Base-by-base conservation (phyloP, 2,329 filamentous ascomycete species). In the Aspergillus ibericus region DNA sequence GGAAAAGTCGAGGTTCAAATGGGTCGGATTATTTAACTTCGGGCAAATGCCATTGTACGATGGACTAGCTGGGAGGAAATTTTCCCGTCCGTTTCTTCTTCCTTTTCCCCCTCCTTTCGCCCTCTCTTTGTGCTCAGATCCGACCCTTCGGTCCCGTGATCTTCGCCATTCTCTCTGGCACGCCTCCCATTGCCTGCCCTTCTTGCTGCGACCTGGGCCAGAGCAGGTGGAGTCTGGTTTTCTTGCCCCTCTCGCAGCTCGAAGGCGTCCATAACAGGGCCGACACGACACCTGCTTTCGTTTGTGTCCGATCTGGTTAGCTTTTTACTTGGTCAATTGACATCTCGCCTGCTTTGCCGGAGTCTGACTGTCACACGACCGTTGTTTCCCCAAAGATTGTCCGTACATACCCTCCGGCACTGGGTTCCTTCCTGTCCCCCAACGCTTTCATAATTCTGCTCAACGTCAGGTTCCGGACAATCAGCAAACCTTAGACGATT, bases 221-320 rank as follows among this genome's bases (percentile, higher is more conserved):
- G n/a, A 42, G 27, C 40, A 34, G 27, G 12, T 25, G 8, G 16
- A 13, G 25, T n/a, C n/a, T 44, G 44, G 38, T 34, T 53, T 53
- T 44, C 51, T 15, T 53, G 50, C 13, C 34, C n/a, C 15, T 25
- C 7, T 44, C 10, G 36, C 38, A 18, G 40, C 25, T 53, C 27
- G 29, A 25, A 42, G 22, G 22, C 36, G 25, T 29, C 44, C 44
- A 25, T 29, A 27, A 52, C 47, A 46, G 56, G 50, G 16, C 22
- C 20, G 51, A 35, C 35, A 25, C 35, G 13, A 38, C 47, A 49
- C 38, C 22, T 32, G 48, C 54, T 34, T 58, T 53, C 42, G 47
- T 52, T 58, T 60, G 57, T 57, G 56, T 34, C 54, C 34, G 16
- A 35, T 27, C 47, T 47, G 34, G 9, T 47, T 47, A 15, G 38